A percentile compares a stretch with the other conserved stretches of the same genome.
Conservation (phyloP, 2,329 filamentous ascomycete genomes). For the Tolypocladium cylindrosporum region DNA sequence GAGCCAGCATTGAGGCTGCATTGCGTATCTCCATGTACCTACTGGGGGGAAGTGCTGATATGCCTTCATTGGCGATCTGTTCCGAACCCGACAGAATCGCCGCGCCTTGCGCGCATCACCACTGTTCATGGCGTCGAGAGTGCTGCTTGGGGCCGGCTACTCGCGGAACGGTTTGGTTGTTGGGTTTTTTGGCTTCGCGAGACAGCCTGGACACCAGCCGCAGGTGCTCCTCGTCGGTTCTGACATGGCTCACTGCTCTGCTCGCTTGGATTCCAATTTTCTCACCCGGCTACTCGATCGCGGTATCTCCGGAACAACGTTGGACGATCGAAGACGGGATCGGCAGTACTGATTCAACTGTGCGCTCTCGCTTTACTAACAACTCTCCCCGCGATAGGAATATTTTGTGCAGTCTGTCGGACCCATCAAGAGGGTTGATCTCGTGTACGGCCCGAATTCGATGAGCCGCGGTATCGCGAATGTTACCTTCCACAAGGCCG, state of each 20-base stretch:
- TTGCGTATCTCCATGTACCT: not conserved
- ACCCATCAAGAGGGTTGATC: constrained; percentile 79
- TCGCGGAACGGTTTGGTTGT: not conserved
- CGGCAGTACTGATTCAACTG: constrained; percentile 13
- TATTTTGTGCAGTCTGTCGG: constrained; percentile 87
- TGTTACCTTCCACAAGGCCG: constrained; percentile 72
- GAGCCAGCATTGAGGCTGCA: not conserved
- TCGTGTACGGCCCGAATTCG: constrained; percentile 89
- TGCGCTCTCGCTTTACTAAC: constrained; percentile 51
- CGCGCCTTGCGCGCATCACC: not conserved
- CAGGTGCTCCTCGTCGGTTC: not conserved
- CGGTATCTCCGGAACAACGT: constrained; percentile 14
- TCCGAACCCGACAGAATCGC: not conserved
- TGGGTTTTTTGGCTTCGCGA: not conserved
- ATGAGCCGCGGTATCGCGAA: constrained; percentile 87
- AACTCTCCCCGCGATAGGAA: constrained; percentile 63
- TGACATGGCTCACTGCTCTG: constrained; percentile 6
- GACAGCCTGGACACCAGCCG: not conserved
- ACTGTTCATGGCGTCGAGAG: not conserved
- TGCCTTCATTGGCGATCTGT: not conserved
- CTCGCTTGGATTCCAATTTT: constrained; percentile 8
- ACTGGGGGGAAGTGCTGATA: not conserved
- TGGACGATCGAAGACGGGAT: constrained; percentile 21
- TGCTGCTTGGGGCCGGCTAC: not conserved
- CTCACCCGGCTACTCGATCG: constrained; percentile 3